These are phyloP conservation scores for Pseudisothecium myosuroides DNA, from an alignment of 225 moss, liverwort and hornwort genomes.

Conservation along the genomic window DNA sequence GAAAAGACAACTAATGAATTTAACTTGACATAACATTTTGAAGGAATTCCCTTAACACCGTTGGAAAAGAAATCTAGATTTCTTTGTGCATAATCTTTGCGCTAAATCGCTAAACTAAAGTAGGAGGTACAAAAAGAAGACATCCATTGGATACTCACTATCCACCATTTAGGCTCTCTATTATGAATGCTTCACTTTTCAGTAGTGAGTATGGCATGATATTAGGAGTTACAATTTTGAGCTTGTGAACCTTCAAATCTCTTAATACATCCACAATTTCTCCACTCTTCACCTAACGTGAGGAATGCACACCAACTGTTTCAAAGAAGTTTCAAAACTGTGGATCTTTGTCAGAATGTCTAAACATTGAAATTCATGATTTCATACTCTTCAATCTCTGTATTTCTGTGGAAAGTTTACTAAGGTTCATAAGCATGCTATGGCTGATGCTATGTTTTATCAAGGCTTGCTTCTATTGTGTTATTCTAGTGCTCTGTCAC, in stretches of 20 bases:
- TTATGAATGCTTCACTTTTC: background rate
- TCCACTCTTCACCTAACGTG: background rate
- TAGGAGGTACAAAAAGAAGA: background rate
- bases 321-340: background rate
- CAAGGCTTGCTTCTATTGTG: constrained; percentile 1
- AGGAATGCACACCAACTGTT: background rate
- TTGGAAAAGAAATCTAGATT: background rate
- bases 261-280: background rate
- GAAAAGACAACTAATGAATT: background rate
- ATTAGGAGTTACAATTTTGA: background rate
- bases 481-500: background rate
- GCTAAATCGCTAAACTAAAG: background rate
- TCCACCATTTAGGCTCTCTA: background rate
- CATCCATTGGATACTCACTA: no score
- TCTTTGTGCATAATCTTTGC: background rate
- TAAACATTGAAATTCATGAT: background rate
- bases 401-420: background rate
- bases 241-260: background rate
- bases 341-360: background rate
- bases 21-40: background rate
- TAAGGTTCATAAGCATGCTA: background rate
- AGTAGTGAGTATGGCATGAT: background rate
- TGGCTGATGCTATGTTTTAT: constrained; percentile 6
- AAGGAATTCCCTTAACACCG: background rate
- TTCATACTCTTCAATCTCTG: background rate